phyloP scores from a whole-genome alignment of 441 rosid genomes.

The Croton laevigatus region DNA sequence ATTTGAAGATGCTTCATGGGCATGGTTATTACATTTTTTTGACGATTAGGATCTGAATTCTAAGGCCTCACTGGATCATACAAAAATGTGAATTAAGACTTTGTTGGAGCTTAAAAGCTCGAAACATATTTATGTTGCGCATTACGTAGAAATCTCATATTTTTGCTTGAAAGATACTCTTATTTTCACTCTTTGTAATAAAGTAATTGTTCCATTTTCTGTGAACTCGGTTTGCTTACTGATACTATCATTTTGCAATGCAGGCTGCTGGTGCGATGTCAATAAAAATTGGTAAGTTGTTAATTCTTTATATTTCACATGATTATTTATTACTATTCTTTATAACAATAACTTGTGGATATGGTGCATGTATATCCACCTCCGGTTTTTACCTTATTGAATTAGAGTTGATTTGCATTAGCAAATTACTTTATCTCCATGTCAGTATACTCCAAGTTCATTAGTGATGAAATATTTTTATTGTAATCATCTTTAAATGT shows the following conservation, averaged over 20 bases:
- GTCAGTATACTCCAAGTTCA: neutral
- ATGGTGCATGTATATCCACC: neutral
- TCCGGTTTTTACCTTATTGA: neutral
- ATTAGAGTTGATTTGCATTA: neutral
- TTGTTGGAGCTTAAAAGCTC: neutral
- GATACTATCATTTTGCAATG: constrained; percentile 12
- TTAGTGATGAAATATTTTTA: neutral
- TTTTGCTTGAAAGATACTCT: neutral
- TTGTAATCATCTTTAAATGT: neutral
- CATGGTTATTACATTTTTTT: neutral
- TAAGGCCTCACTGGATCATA: neutral
- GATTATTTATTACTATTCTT: neutral
- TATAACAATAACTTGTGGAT: neutral
- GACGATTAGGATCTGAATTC: neutral
- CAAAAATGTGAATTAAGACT: neutral
- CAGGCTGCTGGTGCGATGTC: constrained; percentile 98
- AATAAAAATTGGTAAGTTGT: constrained; percentile 81
- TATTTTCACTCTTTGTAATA: neutral
- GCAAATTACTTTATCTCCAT: neutral
- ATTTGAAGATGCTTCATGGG: neutral
- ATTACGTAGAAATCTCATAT: neutral
- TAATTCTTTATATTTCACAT: neutral
- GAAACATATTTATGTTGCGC: neutral
- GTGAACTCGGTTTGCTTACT: neutral
- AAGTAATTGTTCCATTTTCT: neutral